A percentile compares a stretch with the other conserved stretches of the same genome.
These are phyloP conservation scores for Pharus latifolius DNA, from an alignment of 176 grass and related monocot species.

Conservation along the genomic window DNA sequence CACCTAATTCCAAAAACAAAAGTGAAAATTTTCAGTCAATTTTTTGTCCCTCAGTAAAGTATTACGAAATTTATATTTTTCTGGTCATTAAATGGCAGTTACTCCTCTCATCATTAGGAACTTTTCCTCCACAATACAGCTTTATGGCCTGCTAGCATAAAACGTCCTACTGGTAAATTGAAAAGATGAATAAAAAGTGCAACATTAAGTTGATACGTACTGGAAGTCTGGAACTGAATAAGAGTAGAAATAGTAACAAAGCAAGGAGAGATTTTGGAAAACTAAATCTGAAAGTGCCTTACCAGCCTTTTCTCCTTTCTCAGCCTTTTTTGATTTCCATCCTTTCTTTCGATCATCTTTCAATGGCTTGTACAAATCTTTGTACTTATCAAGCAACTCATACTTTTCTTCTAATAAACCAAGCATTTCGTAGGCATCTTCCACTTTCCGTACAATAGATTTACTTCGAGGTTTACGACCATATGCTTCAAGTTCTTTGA, in stretches of 20 bases:
- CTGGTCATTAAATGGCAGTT: background rate
- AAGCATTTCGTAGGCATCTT: slow-evolving; percentile 41
- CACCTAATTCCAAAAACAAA: too few relatives aligned
- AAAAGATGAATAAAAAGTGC: too few relatives aligned
- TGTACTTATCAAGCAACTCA: slow-evolving; percentile 33
- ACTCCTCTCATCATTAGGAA: background rate
- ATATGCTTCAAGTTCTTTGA: slow-evolving; percentile 32
- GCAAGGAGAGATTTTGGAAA: too few relatives aligned
- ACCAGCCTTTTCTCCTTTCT: slow-evolving; percentile 9
- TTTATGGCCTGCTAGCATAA: too few relatives aligned
- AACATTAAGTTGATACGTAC: too few relatives aligned
- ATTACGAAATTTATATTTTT: background rate
- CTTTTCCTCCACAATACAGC: background rate
- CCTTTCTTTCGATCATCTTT: slow-evolving; percentile 6
- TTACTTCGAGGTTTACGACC: slow-evolving; percentile 22
- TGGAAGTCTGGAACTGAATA: too few relatives aligned
- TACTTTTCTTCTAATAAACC: slow-evolving; percentile 38
- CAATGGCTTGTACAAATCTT: slow-evolving; percentile 8
- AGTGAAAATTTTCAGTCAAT: background rate
- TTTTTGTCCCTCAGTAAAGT: background rate
- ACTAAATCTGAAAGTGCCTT: too few relatives aligned
- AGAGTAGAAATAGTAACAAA: too few relatives aligned
- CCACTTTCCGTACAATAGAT: slow-evolving; percentile 36
- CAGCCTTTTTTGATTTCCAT: slow-evolving; percentile 8
- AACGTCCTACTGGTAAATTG: too few relatives aligned